Evolutionary conservation across 2,329 filamentous ascomycete genomes (phyloP), one percentile per base, ranked within the genome.

Genomic region (Amesomyces nigricolor): DNA sequence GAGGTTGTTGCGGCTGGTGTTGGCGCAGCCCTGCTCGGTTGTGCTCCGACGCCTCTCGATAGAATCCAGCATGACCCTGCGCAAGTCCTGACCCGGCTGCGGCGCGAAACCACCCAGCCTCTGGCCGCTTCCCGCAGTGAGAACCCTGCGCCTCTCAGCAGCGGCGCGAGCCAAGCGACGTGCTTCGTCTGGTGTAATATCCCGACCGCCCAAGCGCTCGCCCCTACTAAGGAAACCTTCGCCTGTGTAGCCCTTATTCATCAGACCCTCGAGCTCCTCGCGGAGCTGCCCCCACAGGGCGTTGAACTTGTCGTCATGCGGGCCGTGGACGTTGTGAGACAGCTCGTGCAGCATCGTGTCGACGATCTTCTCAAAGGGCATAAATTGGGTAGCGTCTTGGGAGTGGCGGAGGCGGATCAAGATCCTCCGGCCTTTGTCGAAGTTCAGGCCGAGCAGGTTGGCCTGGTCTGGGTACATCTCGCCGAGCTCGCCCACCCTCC

Each of bases 311-410:
- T 77, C 79, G 66, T 96, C 84, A 68, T 97, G 92, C 1, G 89
- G 88, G 0, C 89, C 90, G 69, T 87, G 84, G 10, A 90, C 81
- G 61, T 88, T 96, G 66, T 97, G 92, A n/a, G 83, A 86, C 2
- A 97, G 81, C 75, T 97, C 92, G 68, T 97, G 92, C 17, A 97
- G 82, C 84, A 97, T 88, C 0, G 92, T 97, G 70, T 96, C 91
- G 43, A 90, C 78, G 7, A 96, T 79, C 61, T 88, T 77, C 66
- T 96, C 90, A 55, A 91, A 73, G 1, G 88, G 85, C 17, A 96
- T 71, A 65, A 97, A 97, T 63, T 89, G 85, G 39, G 76, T 82
- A 9, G 81, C 78, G 67, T 95, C 89, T 63, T 81, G 77, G 5
- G 88, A 76, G 70, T 94, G 86, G 54, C 92, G 85, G 56, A 97